Conservation (phyloP, 2,329 filamentous ascomycete species). For the Blumeriella jaapii region DNA sequence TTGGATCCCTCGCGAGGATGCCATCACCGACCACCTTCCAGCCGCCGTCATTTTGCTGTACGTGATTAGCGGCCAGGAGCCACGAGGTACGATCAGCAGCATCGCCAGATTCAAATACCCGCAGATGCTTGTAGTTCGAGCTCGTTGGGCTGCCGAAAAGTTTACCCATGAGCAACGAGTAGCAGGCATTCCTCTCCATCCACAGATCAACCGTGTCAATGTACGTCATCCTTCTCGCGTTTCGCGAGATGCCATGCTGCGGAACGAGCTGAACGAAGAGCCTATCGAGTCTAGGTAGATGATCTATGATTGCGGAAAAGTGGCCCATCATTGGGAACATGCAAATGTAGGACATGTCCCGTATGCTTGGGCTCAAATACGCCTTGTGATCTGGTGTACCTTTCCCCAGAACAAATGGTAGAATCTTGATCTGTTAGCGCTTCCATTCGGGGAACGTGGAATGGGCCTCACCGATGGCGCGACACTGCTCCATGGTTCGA, state of each 20-base stretch:
- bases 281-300: conserved; percentile 39
- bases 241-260: conserved; percentile 27
- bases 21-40: conserved; percentile 37
- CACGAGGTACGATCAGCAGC: conserved; percentile 34
- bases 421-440: too few relatives aligned
- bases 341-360: conserved; percentile 46
- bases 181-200: conserved; percentile 25
- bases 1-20: conserved; percentile 31
- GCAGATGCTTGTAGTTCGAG: conserved; percentile 34
- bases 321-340: conserved; percentile 58
- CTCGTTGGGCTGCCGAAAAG: conserved; percentile 21
- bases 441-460: conserved; percentile 25
- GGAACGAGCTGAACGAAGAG: conserved; percentile 44
- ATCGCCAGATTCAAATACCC: conserved; percentile 40
- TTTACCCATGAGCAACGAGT: conserved; percentile 22
- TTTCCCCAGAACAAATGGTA: conserved; percentile 39
- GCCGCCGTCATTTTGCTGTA: conserved; percentile 28
- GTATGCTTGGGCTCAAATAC: conserved; percentile 33
- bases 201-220: conserved; percentile 25
- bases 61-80: conserved; percentile 34
- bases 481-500: conserved; percentile 57
- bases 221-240: conserved; percentile 18
- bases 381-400: conserved; percentile 29
- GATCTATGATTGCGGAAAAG: conserved; percentile 37
- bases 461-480: conserved; percentile 32